Conservation (phyloP, 768 basidiomycete species). For the Xerocomellus chrysenteron region DNA sequence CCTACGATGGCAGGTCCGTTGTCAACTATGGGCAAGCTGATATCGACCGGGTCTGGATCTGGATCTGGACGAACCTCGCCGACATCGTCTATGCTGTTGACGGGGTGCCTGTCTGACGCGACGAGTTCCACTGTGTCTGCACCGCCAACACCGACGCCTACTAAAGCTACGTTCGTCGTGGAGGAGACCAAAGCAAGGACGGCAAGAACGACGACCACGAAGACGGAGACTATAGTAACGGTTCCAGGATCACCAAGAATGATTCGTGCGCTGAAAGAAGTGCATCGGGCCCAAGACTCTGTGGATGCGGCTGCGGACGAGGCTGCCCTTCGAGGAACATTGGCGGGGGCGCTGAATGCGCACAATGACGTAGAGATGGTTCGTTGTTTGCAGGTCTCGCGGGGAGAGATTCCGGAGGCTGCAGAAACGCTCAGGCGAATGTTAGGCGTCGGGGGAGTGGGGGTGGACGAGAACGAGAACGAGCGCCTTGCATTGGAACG, state of each 20-base stretch:
- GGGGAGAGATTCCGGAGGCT: slow-evolving; percentile 26
- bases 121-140: neutral
- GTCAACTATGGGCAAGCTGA: neutral
- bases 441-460: neutral
- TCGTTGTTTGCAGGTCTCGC: slow-evolving; percentile 21
- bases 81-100: neutral
- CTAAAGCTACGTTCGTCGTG: slow-evolving; percentile 5
- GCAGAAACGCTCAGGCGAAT: slow-evolving; percentile 21
- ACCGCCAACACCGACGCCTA: slow-evolving; percentile 12
- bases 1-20: neutral
- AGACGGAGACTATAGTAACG: neutral
- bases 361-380: slow-evolving; percentile 22
- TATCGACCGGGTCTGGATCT: neutral
- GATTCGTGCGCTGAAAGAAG: slow-evolving; percentile 12
- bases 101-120: neutral
- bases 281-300: slow-evolving; percentile 24
- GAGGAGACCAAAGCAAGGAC: neutral
- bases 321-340: slow-evolving; percentile 21
- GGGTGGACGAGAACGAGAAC: neutral
- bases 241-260: neutral
- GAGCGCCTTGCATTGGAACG: neutral
- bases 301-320: slow-evolving; percentile 23
- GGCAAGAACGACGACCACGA: neutral
- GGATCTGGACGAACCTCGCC: neutral
- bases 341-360: slow-evolving; percentile 14